phyloP scores from a whole-genome alignment of 2,329 filamentous ascomycete genomes.

The Cryphonectria nitschkei region DNA sequence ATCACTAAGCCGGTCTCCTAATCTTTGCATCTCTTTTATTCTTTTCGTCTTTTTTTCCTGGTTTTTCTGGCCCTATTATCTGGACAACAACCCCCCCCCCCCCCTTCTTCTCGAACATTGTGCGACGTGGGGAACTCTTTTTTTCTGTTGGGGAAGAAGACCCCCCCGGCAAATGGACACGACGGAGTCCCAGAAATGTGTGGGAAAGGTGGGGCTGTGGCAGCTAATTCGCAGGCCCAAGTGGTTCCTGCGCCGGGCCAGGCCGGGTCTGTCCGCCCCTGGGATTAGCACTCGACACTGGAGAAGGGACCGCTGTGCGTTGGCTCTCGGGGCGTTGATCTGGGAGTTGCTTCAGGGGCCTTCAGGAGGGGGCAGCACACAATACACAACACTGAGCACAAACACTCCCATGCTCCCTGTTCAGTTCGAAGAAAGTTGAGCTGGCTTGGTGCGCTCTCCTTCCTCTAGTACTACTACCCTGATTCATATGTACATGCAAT shows the following conservation, averaged over 20 bases:
- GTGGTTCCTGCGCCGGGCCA: constrained; percentile 13
- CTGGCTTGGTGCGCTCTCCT: neutral
- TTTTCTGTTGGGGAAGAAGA: constrained; percentile 29
- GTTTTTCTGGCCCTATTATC: neutral
- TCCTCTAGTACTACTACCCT: neutral
- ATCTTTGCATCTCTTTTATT: neutral
- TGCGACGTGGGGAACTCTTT: constrained; percentile 1
- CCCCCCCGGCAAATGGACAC: constrained; percentile 25
- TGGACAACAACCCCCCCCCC: too few relatives aligned
- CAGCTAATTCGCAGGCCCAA: neutral
- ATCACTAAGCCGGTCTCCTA: neutral
- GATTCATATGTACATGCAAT: neutral
- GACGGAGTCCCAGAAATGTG: constrained; percentile 14
- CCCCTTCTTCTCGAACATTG: constrained; percentile 11
- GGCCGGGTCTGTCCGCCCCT: constrained; percentile 2
- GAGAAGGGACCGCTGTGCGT: neutral
- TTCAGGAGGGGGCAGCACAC: too few relatives aligned
- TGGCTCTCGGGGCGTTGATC: neutral
- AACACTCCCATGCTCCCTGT: too few relatives aligned
- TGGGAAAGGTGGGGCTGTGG: constrained; percentile 6
- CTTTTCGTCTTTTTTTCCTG: neutral
- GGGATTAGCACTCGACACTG: neutral
- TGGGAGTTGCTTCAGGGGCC: neutral
- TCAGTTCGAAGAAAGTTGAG: neutral
- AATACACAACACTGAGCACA: too few relatives aligned